Percentiles rank a stretch among this genome's conserved stretches.
Conservation (phyloP, 2,329 filamentous ascomycete species). For the Pseudocercospora vitis region DNA sequence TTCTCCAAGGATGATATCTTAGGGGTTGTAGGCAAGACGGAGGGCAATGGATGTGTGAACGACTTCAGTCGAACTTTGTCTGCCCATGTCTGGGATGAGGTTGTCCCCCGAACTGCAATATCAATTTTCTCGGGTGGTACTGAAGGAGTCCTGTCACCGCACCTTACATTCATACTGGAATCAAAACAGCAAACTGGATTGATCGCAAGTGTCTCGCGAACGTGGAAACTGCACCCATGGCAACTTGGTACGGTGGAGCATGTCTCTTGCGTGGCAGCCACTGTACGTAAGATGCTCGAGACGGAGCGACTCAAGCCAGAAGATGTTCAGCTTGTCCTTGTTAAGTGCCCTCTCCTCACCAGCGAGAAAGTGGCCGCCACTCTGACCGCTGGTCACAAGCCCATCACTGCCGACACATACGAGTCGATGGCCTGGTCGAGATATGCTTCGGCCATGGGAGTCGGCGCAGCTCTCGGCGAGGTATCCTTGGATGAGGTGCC, state of each 20-base stretch:
- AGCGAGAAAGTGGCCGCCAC: slow-evolving; percentile 11
- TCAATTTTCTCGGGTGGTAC: slow-evolving; percentile 16
- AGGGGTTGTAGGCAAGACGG: slow-evolving; percentile 16
- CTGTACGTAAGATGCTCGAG: slow-evolving; percentile 5
- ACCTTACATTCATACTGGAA: slow-evolving; percentile 8
- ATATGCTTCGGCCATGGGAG: slow-evolving; percentile 13
- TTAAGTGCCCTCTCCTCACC: slow-evolving; percentile 15
- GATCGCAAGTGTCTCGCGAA: slow-evolving; percentile 6
- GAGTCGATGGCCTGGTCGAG: slow-evolving; percentile 16
- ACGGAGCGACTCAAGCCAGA: slow-evolving; percentile 6
- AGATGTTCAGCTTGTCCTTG: slow-evolving; percentile 10
- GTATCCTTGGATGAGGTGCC: background rate
- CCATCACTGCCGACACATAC: slow-evolving; percentile 12
- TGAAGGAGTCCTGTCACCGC: slow-evolving; percentile 16
- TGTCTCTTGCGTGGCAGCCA: slow-evolving; percentile 5
- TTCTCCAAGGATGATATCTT: slow-evolving; percentile 7
- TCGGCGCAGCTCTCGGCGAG: slow-evolving; percentile 8
- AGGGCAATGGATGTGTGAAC: slow-evolving; percentile 18
- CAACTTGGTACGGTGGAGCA: slow-evolving; percentile 11
- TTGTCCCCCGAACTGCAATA: slow-evolving; percentile 10
- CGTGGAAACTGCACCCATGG: slow-evolving; percentile 13
- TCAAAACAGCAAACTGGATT: slow-evolving; percentile 9
- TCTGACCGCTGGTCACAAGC: background rate
- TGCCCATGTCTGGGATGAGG: slow-evolving; percentile 6
- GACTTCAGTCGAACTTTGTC: slow-evolving; percentile 14